Base-by-base conservation (phyloP, 306 rosid genomes). In the Casuarina equisetifolia region DNA sequence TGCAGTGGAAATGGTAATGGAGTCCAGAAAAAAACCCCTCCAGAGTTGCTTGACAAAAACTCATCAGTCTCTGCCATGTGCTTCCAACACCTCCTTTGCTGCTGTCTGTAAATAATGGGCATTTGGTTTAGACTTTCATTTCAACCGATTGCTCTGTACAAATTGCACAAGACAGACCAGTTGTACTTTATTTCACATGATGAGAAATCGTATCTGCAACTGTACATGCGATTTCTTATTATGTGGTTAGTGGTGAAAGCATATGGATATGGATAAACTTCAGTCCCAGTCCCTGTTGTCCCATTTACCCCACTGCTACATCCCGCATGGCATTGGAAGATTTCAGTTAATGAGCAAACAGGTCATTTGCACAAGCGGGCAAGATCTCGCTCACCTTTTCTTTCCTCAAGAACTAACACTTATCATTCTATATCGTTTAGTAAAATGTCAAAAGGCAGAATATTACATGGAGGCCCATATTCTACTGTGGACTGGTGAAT, bases 31-130 rank as follows among this genome's bases (percentile, higher is more conserved):
- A 76, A 89, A 85, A 78, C 91, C 86, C 91, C 86, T 82, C 92
- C 99, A 57, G 91, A 69, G 86, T 85, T 85, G 85, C 82, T 87
- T 68, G 96, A 89, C 84, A 92, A 84, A 89, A 92, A 95, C 86
- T 95, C 99, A 74, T 95, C 99, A 5, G 99, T 95, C 89, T 95
- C 97, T 44, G 90, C 81, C 92, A 91, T 91, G 87, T 92, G 93
- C 74, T 89, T 91, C 83, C 96, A 79, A 77, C 97, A 92, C 77
- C 96, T 89, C 78, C 85, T 89, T 86, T 10, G 97, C 97, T 16
- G 97, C 97, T 44, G 89, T 87, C 99, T 95, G 89, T 74, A 76
- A 63, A 74, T 48, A 64, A 25, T 57, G 52, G 44, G 38, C 78
- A 75, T 72, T 49, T 75, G 76, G 72, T 61, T 80, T 73, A 84